Evolutionary conservation across 2,329 filamentous ascomycete genomes (phyloP).

Genomic region (Zymoseptoria pseudotritici): DNA sequence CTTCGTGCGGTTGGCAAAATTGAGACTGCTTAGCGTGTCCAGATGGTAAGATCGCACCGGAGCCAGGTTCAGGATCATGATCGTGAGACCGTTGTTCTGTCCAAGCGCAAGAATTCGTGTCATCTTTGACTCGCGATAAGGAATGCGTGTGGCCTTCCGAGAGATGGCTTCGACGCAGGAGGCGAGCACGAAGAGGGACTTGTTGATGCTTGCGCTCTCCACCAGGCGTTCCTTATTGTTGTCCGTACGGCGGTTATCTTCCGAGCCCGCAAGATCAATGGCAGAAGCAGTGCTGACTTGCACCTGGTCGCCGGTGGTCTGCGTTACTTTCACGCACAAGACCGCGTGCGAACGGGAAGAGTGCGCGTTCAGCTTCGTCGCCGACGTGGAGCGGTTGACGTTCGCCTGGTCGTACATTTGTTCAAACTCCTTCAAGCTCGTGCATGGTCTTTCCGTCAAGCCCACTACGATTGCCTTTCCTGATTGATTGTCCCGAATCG

Average conservation of each 20-base stretch:
- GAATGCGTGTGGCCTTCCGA: constrained; percentile 66
- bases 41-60: constrained; percentile 88
- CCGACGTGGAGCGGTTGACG: constrained; percentile 83
- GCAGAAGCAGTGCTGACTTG: constrained; percentile 80
- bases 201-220: constrained; percentile 97
- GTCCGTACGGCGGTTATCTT: constrained; percentile 89
- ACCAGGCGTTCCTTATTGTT: constrained; percentile 87
- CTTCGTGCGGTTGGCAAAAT: constrained; percentile 91
- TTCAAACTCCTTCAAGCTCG: constrained; percentile 76
- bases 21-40: constrained; percentile 86
- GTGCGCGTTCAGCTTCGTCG: constrained; percentile 93
- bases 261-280: constrained; percentile 90
- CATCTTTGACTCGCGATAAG: constrained; percentile 95
- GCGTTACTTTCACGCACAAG: constrained; percentile 78
- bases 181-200: constrained; percentile 86
- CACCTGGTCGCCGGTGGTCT: constrained; percentile 60
- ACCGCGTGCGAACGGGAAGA: constrained; percentile 96
- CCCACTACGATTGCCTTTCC: constrained; percentile 92
- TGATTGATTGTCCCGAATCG: constrained; percentile 87
- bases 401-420: constrained; percentile 82
- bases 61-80: constrained; percentile 94
- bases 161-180: constrained; percentile 95
- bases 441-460: constrained; percentile 73
- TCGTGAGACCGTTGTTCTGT: constrained; percentile 88
- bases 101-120: constrained; percentile 85